These are phyloP conservation scores for Nematocida parisii DNA, from an alignment of 371 early-diverging fungal genomes.

Conservation along the genomic window DNA sequence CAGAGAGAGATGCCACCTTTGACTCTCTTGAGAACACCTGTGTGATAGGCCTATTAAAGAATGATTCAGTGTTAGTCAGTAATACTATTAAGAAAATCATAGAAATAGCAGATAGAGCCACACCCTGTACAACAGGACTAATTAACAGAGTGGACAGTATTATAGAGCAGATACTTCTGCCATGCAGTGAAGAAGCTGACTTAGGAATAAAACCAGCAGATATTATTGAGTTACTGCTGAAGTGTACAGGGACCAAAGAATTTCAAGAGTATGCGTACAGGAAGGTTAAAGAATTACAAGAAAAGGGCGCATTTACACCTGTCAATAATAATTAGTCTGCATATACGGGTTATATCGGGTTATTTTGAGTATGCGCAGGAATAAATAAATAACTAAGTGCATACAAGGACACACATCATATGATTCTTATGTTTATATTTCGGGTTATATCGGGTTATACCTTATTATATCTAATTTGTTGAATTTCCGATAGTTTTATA, in stretches of 20 bases:
- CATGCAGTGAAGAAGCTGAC: background rate
- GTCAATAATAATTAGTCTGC: too few relatives aligned
- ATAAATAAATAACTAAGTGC: too few relatives aligned
- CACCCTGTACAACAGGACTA: constrained; percentile 3
- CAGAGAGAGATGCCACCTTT: constrained; percentile 20
- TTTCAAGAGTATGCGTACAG: constrained; percentile 30
- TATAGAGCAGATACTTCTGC: constrained; percentile 14
- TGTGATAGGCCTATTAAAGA: background rate
- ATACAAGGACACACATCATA: too few relatives aligned
- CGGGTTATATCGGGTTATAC: too few relatives aligned
- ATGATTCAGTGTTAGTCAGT: background rate
- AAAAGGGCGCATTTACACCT: background rate
- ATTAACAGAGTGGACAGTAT: constrained; percentile 43
- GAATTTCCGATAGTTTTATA: too few relatives aligned
- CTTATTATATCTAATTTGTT: too few relatives aligned
- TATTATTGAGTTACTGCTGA: background rate
- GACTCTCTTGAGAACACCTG: constrained; percentile 46
- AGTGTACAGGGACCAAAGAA: background rate
- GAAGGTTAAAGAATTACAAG: background rate
- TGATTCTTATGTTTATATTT: too few relatives aligned
- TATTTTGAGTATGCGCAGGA: too few relatives aligned
- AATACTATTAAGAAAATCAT: constrained; percentile 19
- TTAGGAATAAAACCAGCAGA: background rate
- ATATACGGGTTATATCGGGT: too few relatives aligned
- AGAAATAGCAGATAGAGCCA: background rate